Conservation (phyloP, 1,139 yeast genomes). For the Eremothecium sinecaudum region DNA sequence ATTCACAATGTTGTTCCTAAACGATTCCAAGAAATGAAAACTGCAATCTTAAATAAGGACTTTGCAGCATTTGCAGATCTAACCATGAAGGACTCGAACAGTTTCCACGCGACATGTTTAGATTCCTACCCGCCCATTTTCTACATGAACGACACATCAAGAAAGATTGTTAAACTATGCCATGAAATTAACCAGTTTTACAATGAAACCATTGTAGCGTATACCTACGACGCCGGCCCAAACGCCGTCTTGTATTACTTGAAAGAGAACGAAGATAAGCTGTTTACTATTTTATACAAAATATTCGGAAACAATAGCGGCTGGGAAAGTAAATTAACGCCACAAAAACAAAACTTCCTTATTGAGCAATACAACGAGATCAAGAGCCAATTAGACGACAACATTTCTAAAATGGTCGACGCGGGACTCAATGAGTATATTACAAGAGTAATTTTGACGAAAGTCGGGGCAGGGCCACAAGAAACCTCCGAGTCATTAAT, state of each 20-base stretch:
- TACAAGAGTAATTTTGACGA: conserved; percentile 72
- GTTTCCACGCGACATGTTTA: conserved; percentile 93
- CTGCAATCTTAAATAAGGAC: conserved; percentile 59
- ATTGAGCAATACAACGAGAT: conserved; percentile 32
- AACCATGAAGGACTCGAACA: conserved; percentile 93
- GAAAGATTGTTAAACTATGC: conserved; percentile 70
- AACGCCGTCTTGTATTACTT: conserved; percentile 91
- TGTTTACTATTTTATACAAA: conserved; percentile 51
- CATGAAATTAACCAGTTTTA: conserved; percentile 64
- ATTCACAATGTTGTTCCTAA: conserved; percentile 72
- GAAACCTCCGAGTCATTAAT: conserved; percentile 45
- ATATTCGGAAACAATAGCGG: conserved; percentile 55
- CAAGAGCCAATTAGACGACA: conserved; percentile 31
- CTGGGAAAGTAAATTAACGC: conserved; percentile 45
- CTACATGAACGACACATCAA: conserved; percentile 91
- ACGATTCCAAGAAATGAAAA: conserved; percentile 74
- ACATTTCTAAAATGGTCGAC: conserved; percentile 44
- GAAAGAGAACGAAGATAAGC: conserved; percentile 56
- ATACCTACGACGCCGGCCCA: conserved; percentile 98
- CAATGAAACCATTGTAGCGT: conserved; percentile 73
- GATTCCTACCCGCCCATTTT: conserved; percentile 95
- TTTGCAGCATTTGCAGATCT: conserved; percentile 74
- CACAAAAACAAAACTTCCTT: conserved; percentile 24
- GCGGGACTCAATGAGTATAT: conserved; percentile 50
- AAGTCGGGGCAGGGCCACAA: conserved; percentile 82